Percentiles rank a stretch among this genome's conserved stretches.
Conservation (phyloP, 495 filamentous ascomycete genomes). For the Durotheca rogersii region DNA sequence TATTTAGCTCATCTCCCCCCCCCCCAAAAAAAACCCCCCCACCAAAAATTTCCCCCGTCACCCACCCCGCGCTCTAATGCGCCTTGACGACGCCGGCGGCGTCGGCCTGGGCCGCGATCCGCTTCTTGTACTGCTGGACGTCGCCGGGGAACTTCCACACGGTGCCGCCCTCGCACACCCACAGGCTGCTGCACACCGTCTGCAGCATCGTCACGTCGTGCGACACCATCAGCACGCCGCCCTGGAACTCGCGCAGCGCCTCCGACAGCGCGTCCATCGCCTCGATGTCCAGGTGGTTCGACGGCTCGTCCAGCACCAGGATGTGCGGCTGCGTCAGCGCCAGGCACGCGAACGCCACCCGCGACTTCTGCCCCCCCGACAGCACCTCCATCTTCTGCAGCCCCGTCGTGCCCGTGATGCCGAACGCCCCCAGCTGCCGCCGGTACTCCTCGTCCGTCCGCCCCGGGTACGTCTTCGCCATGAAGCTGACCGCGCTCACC, state of each 20-base stretch:
- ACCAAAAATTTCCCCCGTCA: not conserved
- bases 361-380: constrained; percentile 97
- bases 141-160: constrained; percentile 97
- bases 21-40: not conserved
- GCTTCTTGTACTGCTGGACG: constrained; percentile 96
- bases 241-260: constrained; percentile 83
- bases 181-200: constrained; percentile 89
- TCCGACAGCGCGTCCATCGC: constrained; percentile 94
- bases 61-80: constrained; percentile 38
- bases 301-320: constrained; percentile 95
- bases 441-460: constrained; percentile 96
- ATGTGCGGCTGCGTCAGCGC: constrained; percentile 94
- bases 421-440: constrained; percentile 91
- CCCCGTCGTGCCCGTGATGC: constrained; percentile 96
- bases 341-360: constrained; percentile 94
- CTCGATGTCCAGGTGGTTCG: constrained; percentile 98
- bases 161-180: constrained; percentile 94
- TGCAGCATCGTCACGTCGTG: constrained; percentile 99
- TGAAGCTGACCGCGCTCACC: constrained; percentile 86
- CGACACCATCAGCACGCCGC: constrained; percentile 96
- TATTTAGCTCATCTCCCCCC: not conserved
- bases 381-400: constrained; percentile 93
- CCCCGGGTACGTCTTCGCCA: constrained; percentile 88
- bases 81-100: constrained; percentile 75
- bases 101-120: constrained; percentile 88